Percentiles rank a stretch among this genome's conserved stretches.
phyloP scores from a whole-genome alignment of 1,284 basidiomycete species.

The Rhodotorula sp. region DNA sequence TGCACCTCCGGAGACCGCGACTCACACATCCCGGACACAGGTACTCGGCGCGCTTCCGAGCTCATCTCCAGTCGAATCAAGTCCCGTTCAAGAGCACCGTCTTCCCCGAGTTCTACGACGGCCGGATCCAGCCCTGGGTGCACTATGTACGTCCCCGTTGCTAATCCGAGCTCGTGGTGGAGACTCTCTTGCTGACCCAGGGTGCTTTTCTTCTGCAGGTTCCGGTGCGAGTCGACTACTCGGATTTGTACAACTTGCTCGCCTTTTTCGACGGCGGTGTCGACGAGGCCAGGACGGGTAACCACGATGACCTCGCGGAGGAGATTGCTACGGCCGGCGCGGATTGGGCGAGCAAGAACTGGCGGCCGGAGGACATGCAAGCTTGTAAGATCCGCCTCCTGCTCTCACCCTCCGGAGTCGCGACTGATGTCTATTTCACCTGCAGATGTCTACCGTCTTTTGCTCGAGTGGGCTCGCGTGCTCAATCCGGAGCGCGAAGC shows the following conservation, averaged over 20 bases:
- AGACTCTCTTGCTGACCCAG: not conserved
- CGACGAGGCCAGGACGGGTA: conserved; percentile 46
- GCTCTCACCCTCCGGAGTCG: not conserved
- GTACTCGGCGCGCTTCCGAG: conserved; percentile 1
- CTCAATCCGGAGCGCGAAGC: conserved; percentile 38
- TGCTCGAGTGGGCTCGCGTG: conserved; percentile 40
- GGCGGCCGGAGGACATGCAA: conserved; percentile 57
- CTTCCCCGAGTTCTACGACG: conserved; percentile 55
- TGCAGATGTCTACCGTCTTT: conserved; percentile 10
- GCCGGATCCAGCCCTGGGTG: conserved; percentile 43
- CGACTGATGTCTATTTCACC: not conserved
- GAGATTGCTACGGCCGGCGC: conserved; percentile 52
- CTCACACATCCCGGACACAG: not conserved
- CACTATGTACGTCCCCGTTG: conserved; percentile 43
- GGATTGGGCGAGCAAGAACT: conserved; percentile 52
- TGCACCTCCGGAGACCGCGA: no score
- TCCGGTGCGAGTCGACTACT: conserved; percentile 54
- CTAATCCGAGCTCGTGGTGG: no score
- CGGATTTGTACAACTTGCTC: conserved; percentile 55
- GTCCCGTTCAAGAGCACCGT: conserved; percentile 64
- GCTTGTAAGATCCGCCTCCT: conserved; percentile 42
- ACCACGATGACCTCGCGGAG: conserved; percentile 53
- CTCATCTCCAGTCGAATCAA: conserved; percentile 63
- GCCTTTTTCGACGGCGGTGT: conserved; percentile 54
- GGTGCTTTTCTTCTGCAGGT: conserved; percentile 16